Evolutionary conservation across 139 green algal species (phyloP).

Genomic region (Zygnema cylindricum): DNA sequence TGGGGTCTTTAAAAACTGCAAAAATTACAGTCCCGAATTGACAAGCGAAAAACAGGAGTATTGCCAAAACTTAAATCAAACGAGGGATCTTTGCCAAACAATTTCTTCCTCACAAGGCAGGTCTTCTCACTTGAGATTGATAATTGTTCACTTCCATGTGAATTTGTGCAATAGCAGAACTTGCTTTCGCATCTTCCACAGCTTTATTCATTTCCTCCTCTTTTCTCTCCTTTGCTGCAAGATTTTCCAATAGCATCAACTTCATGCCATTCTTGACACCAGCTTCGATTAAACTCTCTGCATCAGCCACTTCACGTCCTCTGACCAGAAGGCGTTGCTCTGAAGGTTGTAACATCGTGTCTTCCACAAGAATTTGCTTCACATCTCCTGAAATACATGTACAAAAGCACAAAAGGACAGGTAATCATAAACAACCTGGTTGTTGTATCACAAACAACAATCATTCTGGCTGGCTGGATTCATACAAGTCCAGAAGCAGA

Average conservation of each 20-base stretch:
- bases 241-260: background rate
- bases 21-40: too few species aligned
- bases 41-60: too few species aligned
- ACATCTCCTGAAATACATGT: background rate
- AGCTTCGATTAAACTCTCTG: background rate
- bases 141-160: background rate
- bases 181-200: background rate
- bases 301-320: background rate
- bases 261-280: background rate
- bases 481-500: too few species aligned
- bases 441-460: too few species aligned
- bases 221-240: background rate
- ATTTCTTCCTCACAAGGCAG: too few species aligned
- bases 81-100: too few species aligned
- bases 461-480: too few species aligned
- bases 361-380: constrained; percentile 11
- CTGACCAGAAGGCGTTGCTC: constrained; percentile 15
- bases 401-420: too few species aligned
- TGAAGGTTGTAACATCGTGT: background rate
- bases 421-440: too few species aligned
- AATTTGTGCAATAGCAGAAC: background rate
- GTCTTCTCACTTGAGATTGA: background rate
- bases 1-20: too few species aligned
- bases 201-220: background rate
- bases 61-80: too few species aligned